These are phyloP conservation scores for Leucaena leucocephala DNA, from an alignment of 306 rosid genomes.

Conservation along the genomic window DNA sequence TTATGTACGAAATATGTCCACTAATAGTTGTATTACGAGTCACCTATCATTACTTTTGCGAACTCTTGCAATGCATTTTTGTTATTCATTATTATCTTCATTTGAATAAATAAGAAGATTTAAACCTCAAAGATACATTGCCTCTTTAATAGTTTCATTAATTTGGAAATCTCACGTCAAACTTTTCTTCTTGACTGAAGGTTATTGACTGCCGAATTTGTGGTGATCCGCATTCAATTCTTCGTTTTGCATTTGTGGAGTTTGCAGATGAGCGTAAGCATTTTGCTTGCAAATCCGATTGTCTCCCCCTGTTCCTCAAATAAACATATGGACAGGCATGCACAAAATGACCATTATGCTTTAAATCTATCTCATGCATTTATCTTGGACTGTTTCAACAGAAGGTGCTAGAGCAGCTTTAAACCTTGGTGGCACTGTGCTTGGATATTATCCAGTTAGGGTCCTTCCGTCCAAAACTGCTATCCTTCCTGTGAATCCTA, in stretches of 20 bases:
- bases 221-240: conserved; percentile 80
- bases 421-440: conserved; percentile 75
- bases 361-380: conserved; percentile 25
- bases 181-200: conserved; percentile 42
- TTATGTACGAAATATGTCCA: neutral
- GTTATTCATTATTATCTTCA: neutral
- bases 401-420: conserved; percentile 79
- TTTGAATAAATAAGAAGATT: neutral
- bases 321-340: neutral
- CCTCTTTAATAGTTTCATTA: neutral
- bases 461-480: conserved; percentile 90
- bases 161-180: neutral
- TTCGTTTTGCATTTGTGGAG: conserved; percentile 89
- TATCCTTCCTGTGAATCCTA: conserved; percentile 85
- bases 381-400: conserved; percentile 44
- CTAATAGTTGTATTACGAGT: neutral
- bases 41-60: neutral
- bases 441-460: conserved; percentile 80
- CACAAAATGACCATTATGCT: neutral
- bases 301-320: neutral
- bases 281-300: conserved; percentile 19
- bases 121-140: neutral
- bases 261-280: conserved; percentile 76
- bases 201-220: conserved; percentile 81
- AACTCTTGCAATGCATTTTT: conserved; percentile 6